Evolutionary conservation across 2,329 filamentous ascomycete genomes (phyloP).

Genomic region (Harringtonia aguacate): DNA sequence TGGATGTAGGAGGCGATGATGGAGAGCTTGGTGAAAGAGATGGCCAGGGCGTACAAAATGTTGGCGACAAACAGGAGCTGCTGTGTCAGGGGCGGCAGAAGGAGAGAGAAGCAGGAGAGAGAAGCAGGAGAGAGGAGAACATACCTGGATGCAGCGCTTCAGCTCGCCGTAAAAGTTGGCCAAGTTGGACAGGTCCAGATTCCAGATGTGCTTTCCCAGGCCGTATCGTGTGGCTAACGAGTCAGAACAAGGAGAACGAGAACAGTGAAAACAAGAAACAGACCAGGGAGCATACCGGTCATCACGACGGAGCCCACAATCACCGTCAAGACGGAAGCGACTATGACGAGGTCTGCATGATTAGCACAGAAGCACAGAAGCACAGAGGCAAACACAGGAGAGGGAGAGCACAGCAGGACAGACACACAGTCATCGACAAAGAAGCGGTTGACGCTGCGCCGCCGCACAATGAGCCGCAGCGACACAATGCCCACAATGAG

Average conservation of each 20-base stretch:
- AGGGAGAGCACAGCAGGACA: background rate
- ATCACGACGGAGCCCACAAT: slow-evolving; percentile 11
- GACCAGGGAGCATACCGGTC: slow-evolving; percentile 1
- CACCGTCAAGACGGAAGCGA: slow-evolving; percentile 14
- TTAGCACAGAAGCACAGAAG: background rate
- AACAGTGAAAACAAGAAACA: background rate
- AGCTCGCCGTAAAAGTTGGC: slow-evolving; percentile 9
- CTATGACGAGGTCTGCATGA: slow-evolving; percentile 10
- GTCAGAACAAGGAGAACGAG: background rate
- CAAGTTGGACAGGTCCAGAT: slow-evolving; percentile 10
- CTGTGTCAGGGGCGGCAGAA: background rate
- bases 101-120: too few species aligned
- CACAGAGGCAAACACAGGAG: background rate
- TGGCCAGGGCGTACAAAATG: slow-evolving; percentile 16
- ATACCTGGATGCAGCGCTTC: slow-evolving; percentile 10
- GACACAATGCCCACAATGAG: slow-evolving; percentile 12
- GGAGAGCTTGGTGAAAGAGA: slow-evolving; percentile 19
- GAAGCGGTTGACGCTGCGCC: slow-evolving; percentile 10
- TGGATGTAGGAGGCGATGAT: slow-evolving; percentile 19
- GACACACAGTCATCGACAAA: slow-evolving; percentile 13
- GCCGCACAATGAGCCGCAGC: slow-evolving; percentile 12
- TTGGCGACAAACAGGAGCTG: slow-evolving; percentile 17
- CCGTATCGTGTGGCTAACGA: slow-evolving; percentile 11
- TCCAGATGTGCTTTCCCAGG: slow-evolving; percentile 18
- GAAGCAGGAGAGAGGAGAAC: background rate